Evolutionary conservation across 78 protist genomes (phyloP), one percentile per base, ranked within the genome.

Genomic region (Isochrysis galbana): DNA sequence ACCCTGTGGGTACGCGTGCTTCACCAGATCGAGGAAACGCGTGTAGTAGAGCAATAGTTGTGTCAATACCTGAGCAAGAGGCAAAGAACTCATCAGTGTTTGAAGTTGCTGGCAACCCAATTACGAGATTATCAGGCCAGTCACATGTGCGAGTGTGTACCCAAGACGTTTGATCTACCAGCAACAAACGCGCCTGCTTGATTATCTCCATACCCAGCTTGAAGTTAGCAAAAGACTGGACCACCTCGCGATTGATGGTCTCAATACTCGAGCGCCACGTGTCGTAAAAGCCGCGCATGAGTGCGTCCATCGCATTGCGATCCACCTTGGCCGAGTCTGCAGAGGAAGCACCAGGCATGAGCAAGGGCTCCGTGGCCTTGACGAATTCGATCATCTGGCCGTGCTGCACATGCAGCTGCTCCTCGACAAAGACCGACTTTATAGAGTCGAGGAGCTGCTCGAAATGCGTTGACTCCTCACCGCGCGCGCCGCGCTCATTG

Each of bases 11-110:
- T 5, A 54, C 39, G 41, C 14, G 10, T 67, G 2, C 48, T 70
- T 42, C 36, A 89, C 86, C 36, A 89, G 5, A n/a, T 89, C 84
- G 86, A 42, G 54, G 92, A 89, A 89, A 61, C 92, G 92, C 26
- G 92, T 89, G 72, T 89, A 70, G 86, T 69, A 69, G 48, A 89
- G 86, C 21, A 89, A 32, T 22, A 89, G 54, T 41, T 89, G 92
- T 5, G 92, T 89, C 32, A 89, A 61, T 42, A 44, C 69, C n/a
- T n/a, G n/a, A n/a, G n/a, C n/a, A n/a, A n/a, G n/a, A n/a, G n/a
- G n/a, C n/a, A n/a, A n/a, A n/a, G n/a, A n/a, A n/a, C n/a, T n/a
- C n/a, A n/a, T n/a, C n/a, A n/a, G n/a, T n/a, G n/a, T n/a, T n/a
- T n/a, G n/a, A n/a, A n/a, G n/a, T n/a, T n/a, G n/a, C n/a, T n/a